Evolutionary conservation across 2,329 filamentous ascomycete species (phyloP).

Genomic region (Chaetomium olivaceum): DNA sequence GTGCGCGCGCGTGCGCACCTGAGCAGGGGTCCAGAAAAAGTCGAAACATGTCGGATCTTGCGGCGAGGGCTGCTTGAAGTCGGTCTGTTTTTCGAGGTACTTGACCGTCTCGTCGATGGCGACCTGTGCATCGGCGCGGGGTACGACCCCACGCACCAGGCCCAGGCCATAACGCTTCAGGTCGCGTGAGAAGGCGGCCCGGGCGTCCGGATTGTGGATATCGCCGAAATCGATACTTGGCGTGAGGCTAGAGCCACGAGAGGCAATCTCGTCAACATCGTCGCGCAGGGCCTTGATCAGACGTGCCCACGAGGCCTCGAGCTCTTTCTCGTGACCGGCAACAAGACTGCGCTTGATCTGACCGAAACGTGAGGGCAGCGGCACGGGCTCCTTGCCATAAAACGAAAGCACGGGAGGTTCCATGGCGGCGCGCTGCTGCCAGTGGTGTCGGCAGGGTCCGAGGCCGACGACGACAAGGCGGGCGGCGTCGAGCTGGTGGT

Average conservation of each 20-base stretch:
- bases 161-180: conserved; percentile 64
- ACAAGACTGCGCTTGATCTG: conserved; percentile 57
- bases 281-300: conserved; percentile 53
- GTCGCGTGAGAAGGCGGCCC: conserved; percentile 56
- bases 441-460: conserved; percentile 5
- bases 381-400: conserved; percentile 58
- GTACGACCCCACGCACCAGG: conserved; percentile 65
- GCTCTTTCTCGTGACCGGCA: conserved; percentile 54
- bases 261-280: conserved; percentile 55
- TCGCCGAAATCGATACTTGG: conserved; percentile 57
- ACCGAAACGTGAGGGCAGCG: conserved; percentile 59
- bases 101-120: conserved; percentile 61
- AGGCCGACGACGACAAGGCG: background rate
- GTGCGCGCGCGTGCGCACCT: conserved; percentile 67
- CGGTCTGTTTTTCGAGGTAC: conserved; percentile 55
- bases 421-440: conserved; percentile 37
- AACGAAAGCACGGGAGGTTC: conserved; percentile 57
- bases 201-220: conserved; percentile 49
- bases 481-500: conserved; percentile 10
- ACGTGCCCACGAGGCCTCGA: conserved; percentile 57
- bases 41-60: conserved; percentile 70
- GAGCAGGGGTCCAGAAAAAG: conserved; percentile 72
- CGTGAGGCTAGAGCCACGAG: conserved; percentile 53
- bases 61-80: conserved; percentile 56
- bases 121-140: conserved; percentile 54